Evolutionary conservation across 2,329 filamentous ascomycete species (phyloP).

Genomic region (Mycosphaerelloides madeirae): DNA sequence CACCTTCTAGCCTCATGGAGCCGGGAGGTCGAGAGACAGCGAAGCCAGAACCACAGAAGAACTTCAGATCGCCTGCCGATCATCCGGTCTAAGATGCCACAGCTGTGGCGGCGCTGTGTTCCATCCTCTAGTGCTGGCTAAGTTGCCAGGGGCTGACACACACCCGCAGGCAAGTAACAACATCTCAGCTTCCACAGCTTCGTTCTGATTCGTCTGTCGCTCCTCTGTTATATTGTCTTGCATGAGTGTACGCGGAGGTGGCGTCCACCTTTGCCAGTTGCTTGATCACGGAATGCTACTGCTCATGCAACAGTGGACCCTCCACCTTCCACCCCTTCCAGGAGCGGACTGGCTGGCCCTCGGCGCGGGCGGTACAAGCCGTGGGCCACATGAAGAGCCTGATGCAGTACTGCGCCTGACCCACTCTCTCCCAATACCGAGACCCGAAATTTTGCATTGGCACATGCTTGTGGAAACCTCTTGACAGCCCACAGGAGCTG

Average conservation of each 20-base stretch:
- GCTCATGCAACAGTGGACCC: neutral
- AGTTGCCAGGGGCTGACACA: no score
- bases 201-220: conserved; percentile 8
- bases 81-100: neutral
- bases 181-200: conserved; percentile 1
- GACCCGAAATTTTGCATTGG: no score
- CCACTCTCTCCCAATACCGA: no score
- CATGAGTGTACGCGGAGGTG: conserved; percentile 17
- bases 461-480: no score
- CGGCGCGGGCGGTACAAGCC: conserved; percentile 10
- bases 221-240: conserved; percentile 19
- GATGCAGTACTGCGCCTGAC: no score
- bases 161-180: conserved; percentile 1
- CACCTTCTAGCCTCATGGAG: no score
- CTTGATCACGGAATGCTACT: no score
- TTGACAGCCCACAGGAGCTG: no score
- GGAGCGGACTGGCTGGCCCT: neutral
- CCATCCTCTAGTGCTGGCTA: neutral
- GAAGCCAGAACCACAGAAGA: no score
- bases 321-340: no score
- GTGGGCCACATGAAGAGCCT: no score
- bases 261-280: conserved; percentile 14
- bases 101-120: neutral
- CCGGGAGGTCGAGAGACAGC: no score
- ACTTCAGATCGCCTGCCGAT: conserved; percentile 3